phyloP scores from a whole-genome alignment of 495 filamentous ascomycete genomes.

The Talaromyces stipitatus region DNA sequence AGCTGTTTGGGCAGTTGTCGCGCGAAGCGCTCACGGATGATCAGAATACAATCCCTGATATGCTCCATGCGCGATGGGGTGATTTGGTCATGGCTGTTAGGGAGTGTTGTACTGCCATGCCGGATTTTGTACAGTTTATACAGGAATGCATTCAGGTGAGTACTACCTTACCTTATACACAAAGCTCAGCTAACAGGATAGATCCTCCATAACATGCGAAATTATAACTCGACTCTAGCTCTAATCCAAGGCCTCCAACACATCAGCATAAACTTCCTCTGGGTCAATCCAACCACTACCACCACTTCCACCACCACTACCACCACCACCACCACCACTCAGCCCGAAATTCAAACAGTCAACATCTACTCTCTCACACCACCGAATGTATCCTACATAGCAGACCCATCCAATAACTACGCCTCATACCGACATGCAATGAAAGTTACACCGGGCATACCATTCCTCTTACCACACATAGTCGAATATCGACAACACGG shows the following conservation, averaged over 20 bases:
- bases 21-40: constrained; percentile 15
- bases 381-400: constrained; percentile 16
- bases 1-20: constrained; percentile 20
- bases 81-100: constrained; percentile 24
- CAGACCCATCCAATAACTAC: constrained; percentile 25
- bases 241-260: constrained; percentile 27
- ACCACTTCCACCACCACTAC: background rate
- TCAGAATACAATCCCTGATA: constrained; percentile 10
- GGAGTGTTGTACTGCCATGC: constrained; percentile 36
- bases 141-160: constrained; percentile 30
- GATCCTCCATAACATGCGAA: constrained; percentile 14
- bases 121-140: constrained; percentile 22
- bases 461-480: constrained; percentile 33
- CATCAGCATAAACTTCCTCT: constrained; percentile 22
- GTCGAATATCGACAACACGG: constrained; percentile 27
- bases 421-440: constrained; percentile 29
- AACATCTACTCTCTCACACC: constrained; percentile 16
- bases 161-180: background rate
- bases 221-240: constrained; percentile 18
- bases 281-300: constrained; percentile 8
- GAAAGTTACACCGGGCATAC: constrained; percentile 24
- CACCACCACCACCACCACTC: background rate
- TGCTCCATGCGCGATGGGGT: constrained; percentile 22
- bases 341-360: background rate
- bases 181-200: constrained; percentile 6